A percentile compares a stretch with the other conserved stretches of the same genome.
These are phyloP conservation scores for Hypoxylon sp. DNA, from an alignment of 2,329 filamentous ascomycete species.

Conservation along the genomic window DNA sequence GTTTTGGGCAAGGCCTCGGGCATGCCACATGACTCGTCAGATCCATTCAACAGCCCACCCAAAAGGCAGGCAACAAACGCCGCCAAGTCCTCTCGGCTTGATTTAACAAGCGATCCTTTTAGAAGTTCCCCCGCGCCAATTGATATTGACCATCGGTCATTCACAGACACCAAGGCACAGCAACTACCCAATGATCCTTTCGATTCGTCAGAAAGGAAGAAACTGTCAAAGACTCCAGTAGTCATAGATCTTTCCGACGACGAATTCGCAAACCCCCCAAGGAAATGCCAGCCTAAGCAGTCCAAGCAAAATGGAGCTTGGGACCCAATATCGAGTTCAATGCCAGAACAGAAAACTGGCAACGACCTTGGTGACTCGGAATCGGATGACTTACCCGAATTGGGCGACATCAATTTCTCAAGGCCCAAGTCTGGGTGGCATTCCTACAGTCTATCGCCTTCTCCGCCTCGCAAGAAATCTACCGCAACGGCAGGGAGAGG, in stretches of 20 bases:
- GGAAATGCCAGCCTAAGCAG: conserved; percentile 35
- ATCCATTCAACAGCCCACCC: conserved; percentile 49
- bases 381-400: conserved; percentile 66
- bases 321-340: conserved; percentile 70
- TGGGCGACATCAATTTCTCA: conserved; percentile 59
- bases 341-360: conserved; percentile 58
- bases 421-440: conserved; percentile 45
- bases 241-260: conserved; percentile 53
- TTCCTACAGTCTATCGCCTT: conserved; percentile 41
- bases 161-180: conserved; percentile 8
- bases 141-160: background rate
- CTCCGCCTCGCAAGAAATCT: conserved; percentile 41
- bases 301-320: conserved; percentile 55
- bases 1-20: background rate
- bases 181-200: conserved; percentile 14
- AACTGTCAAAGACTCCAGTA: conserved; percentile 33
- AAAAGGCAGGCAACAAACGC: conserved; percentile 26
- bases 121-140: conserved; percentile 45
- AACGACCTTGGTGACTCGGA: conserved; percentile 45
- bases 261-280: conserved; percentile 35
- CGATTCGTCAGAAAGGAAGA: conserved; percentile 27
- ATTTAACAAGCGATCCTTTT: conserved; percentile 45
- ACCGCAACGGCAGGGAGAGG: conserved; percentile 35
- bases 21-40: conserved; percentile 30
- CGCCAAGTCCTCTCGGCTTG: conserved; percentile 6